phyloP scores from a whole-genome alignment of 192 early-diverging fungal genomes.

The Fimicolochytrium jonesii region DNA sequence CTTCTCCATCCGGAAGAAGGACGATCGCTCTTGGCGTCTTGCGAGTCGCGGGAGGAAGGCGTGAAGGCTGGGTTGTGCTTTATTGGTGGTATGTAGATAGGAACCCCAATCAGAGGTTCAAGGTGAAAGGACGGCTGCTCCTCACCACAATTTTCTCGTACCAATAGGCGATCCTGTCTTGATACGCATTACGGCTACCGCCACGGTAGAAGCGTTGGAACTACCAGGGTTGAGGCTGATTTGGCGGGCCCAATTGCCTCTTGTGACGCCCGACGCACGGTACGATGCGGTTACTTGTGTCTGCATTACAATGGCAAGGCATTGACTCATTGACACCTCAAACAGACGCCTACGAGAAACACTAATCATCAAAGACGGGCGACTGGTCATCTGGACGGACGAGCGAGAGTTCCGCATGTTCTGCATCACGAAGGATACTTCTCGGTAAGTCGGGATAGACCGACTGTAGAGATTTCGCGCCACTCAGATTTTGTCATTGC shows the following conservation, averaged over 20 bases:
- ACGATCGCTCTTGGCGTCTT: no score
- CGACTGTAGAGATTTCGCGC: neutral
- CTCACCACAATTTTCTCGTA: neutral
- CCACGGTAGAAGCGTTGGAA: conserved; percentile 13
- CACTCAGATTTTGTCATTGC: neutral
- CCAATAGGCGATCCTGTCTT: conserved; percentile 19
- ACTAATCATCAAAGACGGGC: conserved; percentile 2
- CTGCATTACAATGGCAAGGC: no score
- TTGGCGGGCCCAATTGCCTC: conserved; percentile 4
- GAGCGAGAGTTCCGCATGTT: conserved; percentile 14
- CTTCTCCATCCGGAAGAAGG: no score
- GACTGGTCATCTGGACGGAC: conserved; percentile 3
- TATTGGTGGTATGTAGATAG: conserved; percentile 4
- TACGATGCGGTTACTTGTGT: no score
- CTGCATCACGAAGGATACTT: neutral
- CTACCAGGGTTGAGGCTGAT: conserved; percentile 18
- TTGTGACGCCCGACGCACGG: neutral
- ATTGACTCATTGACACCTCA: no score
- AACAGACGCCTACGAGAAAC: neutral
- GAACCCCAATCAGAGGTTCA: no score
- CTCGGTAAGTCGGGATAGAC: neutral
- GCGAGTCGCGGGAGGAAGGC: no score
- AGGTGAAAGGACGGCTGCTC: no score
- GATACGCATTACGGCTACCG: conserved; percentile 2
- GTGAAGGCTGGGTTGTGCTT: conserved; percentile 1